phyloP scores from a whole-genome alignment of 148 eudicot species.

The Spergularia bocconei region DNA sequence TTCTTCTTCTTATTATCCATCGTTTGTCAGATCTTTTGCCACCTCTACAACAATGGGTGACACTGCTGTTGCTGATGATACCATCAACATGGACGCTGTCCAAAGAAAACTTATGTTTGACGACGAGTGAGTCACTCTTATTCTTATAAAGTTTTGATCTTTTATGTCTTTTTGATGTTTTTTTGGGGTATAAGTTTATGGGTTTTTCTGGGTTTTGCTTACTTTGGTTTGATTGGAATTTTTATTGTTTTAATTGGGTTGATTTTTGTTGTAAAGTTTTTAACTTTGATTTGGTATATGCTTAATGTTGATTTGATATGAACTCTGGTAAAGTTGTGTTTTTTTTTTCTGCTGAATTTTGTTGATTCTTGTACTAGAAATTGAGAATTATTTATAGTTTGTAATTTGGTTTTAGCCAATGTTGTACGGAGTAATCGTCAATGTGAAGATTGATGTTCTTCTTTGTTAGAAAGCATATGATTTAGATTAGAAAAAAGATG shows the following conservation, averaged over 20 bases:
- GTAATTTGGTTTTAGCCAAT: neutral
- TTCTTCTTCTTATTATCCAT: neutral
- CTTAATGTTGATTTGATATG: neutral
- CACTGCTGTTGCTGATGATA: slow-evolving; percentile 35
- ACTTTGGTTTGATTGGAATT: neutral
- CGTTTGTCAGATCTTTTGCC: slow-evolving; percentile 26
- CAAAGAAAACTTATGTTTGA: slow-evolving; percentile 89
- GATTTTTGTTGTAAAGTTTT: neutral
- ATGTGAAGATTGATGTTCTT: too few species aligned
- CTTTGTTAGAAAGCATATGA: too few species aligned
- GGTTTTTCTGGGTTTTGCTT: slow-evolving; percentile 18
- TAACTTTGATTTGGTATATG: neutral
- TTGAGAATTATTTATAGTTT: too few species aligned
- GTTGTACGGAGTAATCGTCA: neutral
- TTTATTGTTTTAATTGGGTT: neutral
- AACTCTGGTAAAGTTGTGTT: neutral
- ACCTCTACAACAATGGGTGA: slow-evolving; percentile 41
- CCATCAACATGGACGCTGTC: slow-evolving; percentile 81
- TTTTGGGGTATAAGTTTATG: neutral
- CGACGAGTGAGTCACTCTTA: slow-evolving; percentile 58
- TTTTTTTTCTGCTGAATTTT: neutral
- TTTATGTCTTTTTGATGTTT: neutral
- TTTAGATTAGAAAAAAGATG: too few species aligned
- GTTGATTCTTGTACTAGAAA: neutral
- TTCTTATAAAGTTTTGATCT: neutral